A percentile compares a stretch with the other conserved stretches of the same genome.
Evolutionary conservation across 257 asterid species (phyloP).

Genomic region (Striga asiatica): DNA sequence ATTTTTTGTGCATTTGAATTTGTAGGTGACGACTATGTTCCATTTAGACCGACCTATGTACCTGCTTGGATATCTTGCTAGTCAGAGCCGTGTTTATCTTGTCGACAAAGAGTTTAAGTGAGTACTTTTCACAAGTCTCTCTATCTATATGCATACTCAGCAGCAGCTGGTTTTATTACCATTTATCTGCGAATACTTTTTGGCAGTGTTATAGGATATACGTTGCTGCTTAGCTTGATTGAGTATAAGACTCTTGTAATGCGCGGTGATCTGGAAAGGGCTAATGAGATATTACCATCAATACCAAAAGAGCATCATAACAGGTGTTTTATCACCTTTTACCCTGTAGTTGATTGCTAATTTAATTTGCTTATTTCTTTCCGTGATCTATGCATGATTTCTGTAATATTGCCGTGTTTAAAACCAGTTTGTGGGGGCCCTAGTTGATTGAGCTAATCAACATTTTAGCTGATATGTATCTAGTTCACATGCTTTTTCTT

Average conservation of each 20-base stretch:
- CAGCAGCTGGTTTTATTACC: neutral
- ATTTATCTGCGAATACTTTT: conserved; percentile 5
- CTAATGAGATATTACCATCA: conserved; percentile 68
- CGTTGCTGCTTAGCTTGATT: conserved; percentile 80
- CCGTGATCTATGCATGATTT: conserved; percentile 1
- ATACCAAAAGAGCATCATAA: conserved; percentile 87
- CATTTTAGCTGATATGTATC: neutral
- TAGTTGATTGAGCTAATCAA: conserved; percentile 1
- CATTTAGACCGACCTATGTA: conserved; percentile 98
- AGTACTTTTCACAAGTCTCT: conserved; percentile 23
- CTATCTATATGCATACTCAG: neutral
- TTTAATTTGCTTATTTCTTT: neutral
- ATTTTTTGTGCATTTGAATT: conserved; percentile 9
- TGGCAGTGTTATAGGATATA: conserved; percentile 76
- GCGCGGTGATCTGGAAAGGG: conserved; percentile 93
- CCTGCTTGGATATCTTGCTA: conserved; percentile 92
- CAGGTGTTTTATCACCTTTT: conserved; percentile 35
- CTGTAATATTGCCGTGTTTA: neutral
- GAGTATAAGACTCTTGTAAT: conserved; percentile 95
- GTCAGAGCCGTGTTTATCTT: conserved; percentile 82
- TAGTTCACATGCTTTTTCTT: neutral
- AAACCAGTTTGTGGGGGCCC: neutral
- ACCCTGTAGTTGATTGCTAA: neutral
- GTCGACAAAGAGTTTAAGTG: conserved; percentile 96
- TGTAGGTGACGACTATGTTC: conserved; percentile 90